A percentile compares a stretch with the other conserved stretches of the same genome.
Evolutionary conservation across 768 basidiomycete genomes (phyloP).

Genomic region (Lentinus brumalis): DNA sequence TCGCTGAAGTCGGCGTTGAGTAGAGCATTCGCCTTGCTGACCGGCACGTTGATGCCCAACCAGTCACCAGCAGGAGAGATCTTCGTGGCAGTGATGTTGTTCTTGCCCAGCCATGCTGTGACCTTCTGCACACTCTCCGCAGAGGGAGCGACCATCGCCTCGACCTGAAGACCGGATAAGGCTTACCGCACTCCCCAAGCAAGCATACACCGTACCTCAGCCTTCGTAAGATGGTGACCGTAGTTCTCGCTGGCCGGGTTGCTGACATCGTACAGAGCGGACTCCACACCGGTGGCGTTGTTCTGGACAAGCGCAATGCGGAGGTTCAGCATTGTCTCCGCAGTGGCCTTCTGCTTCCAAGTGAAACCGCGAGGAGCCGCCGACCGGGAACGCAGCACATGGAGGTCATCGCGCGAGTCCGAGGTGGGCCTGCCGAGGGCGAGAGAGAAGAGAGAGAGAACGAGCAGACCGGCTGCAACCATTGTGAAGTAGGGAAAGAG

Average conservation of each 20-base stretch:
- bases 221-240: constrained; percentile 28
- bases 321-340: constrained; percentile 35
- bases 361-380: constrained; percentile 34
- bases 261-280: constrained; percentile 39
- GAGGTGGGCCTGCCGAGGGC: constrained; percentile 24
- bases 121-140: constrained; percentile 27
- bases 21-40: constrained; percentile 30
- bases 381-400: constrained; percentile 29
- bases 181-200: constrained; percentile 6
- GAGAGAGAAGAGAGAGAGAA: constrained; percentile 26
- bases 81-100: constrained; percentile 24
- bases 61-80: constrained; percentile 32
- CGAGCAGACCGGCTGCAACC: constrained; percentile 23
- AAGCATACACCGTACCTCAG: constrained; percentile 16
- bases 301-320: constrained; percentile 41
- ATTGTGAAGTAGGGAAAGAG: constrained; percentile 16
- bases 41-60: constrained; percentile 26
- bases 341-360: constrained; percentile 28
- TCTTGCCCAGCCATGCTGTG: constrained; percentile 28
- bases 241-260: constrained; percentile 39
- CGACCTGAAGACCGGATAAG: constrained; percentile 20
- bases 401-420: constrained; percentile 19
- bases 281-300: constrained; percentile 39
- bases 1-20: constrained; percentile 26
- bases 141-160: constrained; percentile 26